phyloP scores from a whole-genome alignment of 2,329 filamentous ascomycete species.

The Aspergillus transmontanensis region DNA sequence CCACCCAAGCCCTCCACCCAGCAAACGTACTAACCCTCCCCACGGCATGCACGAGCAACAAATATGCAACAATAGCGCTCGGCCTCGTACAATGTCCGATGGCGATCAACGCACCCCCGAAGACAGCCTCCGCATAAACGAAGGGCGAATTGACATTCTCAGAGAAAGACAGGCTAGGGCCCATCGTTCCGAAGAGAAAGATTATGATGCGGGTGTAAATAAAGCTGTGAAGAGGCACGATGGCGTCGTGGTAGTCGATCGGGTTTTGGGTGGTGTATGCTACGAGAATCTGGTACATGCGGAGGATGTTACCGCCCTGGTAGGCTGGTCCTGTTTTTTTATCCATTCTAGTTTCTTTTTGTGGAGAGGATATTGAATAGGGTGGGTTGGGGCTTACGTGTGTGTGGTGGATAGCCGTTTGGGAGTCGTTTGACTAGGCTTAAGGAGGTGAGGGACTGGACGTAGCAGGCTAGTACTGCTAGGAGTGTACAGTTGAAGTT shows the following conservation, averaged over 20 bases:
- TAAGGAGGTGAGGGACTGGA: slow-evolving; percentile 4
- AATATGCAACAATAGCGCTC: not conserved
- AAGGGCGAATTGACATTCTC: slow-evolving; percentile 9
- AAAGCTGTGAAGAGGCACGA: slow-evolving; percentile 10
- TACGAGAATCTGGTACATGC: slow-evolving; percentile 3
- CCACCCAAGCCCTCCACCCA: not conserved
- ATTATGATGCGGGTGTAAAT: slow-evolving; percentile 5
- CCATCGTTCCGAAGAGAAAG: slow-evolving; percentile 9
- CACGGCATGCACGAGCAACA: slow-evolving; percentile 1
- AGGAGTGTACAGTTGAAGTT: slow-evolving; percentile 4
- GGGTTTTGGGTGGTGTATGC: slow-evolving; percentile 7
- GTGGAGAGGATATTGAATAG: not conserved
- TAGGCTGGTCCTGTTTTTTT: slow-evolving; percentile 6
- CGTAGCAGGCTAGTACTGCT: not conserved
- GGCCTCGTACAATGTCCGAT: slow-evolving; percentile 5
- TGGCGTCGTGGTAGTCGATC: slow-evolving; percentile 9
- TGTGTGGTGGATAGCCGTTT: slow-evolving; percentile 10
- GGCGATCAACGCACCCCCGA: slow-evolving; percentile 6
- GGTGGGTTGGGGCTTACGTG: not conserved
- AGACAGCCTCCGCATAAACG: slow-evolving; percentile 9
- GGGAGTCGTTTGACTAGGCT: slow-evolving; percentile 4
- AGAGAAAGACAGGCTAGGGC: slow-evolving; percentile 2
- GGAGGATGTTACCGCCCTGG: slow-evolving; percentile 9
- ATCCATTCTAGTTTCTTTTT: not conserved
- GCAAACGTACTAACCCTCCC: slow-evolving; percentile 2